phyloP scores from a whole-genome alignment of 2,329 filamentous ascomycete species.

The Incumbomyces lentus region DNA sequence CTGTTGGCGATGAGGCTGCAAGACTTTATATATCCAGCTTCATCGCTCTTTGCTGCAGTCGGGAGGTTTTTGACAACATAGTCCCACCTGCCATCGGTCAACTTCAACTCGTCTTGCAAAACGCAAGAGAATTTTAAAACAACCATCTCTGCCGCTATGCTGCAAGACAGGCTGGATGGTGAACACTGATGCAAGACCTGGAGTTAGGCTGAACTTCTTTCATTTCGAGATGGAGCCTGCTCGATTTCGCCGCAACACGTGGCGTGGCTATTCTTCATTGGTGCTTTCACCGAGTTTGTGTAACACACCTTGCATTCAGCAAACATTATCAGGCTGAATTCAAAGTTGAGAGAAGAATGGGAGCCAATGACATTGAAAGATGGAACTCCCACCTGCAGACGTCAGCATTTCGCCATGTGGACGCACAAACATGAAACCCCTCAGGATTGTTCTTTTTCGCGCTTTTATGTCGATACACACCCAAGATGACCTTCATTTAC shows the following conservation, averaged over 20 bases:
- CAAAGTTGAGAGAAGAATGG: no score
- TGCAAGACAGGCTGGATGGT: background rate
- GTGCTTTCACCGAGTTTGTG: background rate
- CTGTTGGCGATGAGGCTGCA: slow-evolving; percentile 22
- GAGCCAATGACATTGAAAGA: no score
- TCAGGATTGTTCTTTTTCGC: background rate
- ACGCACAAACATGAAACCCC: background rate
- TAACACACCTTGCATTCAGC: no score
- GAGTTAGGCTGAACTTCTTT: background rate
- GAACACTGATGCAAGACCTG: no score
- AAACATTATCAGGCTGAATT: no score
- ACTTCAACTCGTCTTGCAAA: slow-evolving; percentile 19
- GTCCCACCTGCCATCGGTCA: slow-evolving; percentile 23
- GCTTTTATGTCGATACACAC: background rate
- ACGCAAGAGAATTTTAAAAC: slow-evolving; percentile 12
- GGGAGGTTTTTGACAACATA: slow-evolving; percentile 23
- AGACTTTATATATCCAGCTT: slow-evolving; percentile 22
- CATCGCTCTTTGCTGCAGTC: slow-evolving; percentile 13
- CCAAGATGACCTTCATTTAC: slow-evolving; percentile 25
- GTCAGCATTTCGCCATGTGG: background rate
- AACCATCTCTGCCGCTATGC: background rate
- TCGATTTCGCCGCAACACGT: background rate
- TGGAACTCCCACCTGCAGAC: background rate
- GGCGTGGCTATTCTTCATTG: background rate
- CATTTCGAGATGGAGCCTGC: background rate